Percentiles rank a stretch among this genome's conserved stretches.
phyloP scores from a whole-genome alignment of 495 filamentous ascomycete genomes.

The Penicillium desertorum region DNA sequence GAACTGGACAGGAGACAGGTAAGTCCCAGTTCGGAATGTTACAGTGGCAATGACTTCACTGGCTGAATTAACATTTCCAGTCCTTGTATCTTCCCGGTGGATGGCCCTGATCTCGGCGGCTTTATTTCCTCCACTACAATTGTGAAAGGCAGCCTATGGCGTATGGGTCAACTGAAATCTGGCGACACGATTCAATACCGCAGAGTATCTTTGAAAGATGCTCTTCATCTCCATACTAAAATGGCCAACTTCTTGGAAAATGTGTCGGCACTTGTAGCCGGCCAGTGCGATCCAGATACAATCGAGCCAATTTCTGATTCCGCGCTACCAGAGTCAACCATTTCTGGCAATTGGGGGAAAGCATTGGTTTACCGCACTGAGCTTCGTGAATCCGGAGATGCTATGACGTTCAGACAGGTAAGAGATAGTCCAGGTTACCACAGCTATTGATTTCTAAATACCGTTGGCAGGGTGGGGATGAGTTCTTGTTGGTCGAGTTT shows the following conservation, averaged over 20 bases:
- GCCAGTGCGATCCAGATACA: not conserved
- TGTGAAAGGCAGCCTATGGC: slow-evolving; percentile 56
- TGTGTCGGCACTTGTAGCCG: not conserved
- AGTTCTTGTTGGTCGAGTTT: slow-evolving; percentile 55
- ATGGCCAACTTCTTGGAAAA: slow-evolving; percentile 32
- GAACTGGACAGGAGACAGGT: slow-evolving; percentile 59
- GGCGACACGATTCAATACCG: slow-evolving; percentile 52
- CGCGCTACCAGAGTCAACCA: not conserved
- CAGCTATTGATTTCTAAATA: not conserved
- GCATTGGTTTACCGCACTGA: not conserved
- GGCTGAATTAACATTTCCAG: not conserved
- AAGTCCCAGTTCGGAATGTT: slow-evolving; percentile 24
- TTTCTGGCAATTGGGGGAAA: slow-evolving; percentile 1
- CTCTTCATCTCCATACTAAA: slow-evolving; percentile 34
- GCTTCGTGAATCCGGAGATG: slow-evolving; percentile 16
- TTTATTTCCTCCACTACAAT: slow-evolving; percentile 56
- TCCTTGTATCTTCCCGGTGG: slow-evolving; percentile 51
- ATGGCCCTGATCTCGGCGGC: slow-evolving; percentile 60
- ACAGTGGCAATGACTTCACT: not conserved
- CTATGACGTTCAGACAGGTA: slow-evolving; percentile 52
- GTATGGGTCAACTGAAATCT: slow-evolving; percentile 59
- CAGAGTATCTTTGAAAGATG: slow-evolving; percentile 47
- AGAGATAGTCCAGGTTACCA: not conserved
- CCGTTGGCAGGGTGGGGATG: slow-evolving; percentile 50
- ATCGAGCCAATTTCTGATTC: not conserved